Base-by-base conservation (phyloP, 768 basidiomycete genomes). In the Dacryopinax spathularia region DNA sequence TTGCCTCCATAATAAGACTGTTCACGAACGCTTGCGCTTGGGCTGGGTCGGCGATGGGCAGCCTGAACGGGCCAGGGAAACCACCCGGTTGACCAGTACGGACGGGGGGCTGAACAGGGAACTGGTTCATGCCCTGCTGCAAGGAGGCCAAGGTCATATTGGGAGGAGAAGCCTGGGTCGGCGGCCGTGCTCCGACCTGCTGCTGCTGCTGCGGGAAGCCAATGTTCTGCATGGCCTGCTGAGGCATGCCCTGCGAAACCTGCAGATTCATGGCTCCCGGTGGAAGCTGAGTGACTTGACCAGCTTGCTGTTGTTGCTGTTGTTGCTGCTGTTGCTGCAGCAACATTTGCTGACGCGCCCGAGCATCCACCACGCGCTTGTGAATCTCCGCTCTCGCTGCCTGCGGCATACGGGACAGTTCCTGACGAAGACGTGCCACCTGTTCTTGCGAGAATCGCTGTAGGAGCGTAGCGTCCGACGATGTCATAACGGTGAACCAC, bases 51-150 rank as follows among this genome's bases (percentile, higher is more conserved):
- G 48, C 7, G 20, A 56, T 56, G 29, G 48, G 48, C 48, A 56
- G 6, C 29, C 48, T 56, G 9, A 56, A 13, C 22, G 12, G 25
- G 25, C 9, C 4, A 2, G 29, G 10, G 15, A 9, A 22, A 6
- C 22, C 48, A 9, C 25, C 9, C 13, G 22, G 48, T 56, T 10
- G 5, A 3, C 13, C 48, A 56, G 13, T 29, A 18, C 18, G n/a
- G n/a, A n/a, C 22, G 15, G 48, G 48, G 31, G 48, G 48, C 48
- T 56, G 48, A 13, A 56, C 48, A 9, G 48, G 48, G 29, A 56
- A 56, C 18, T 56, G 48, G 25, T 56, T 56, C 48, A 56, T 56
- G 25, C 48, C 48, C 25, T 56, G 48, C 25, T 56, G 48, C 48
- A 56, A 20, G 48, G 48, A 56, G 20, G 48, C 48, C 25, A 56